Conservation (phyloP, 2,329 filamentous ascomycete genomes). For the Xylariaceae sp. region DNA sequence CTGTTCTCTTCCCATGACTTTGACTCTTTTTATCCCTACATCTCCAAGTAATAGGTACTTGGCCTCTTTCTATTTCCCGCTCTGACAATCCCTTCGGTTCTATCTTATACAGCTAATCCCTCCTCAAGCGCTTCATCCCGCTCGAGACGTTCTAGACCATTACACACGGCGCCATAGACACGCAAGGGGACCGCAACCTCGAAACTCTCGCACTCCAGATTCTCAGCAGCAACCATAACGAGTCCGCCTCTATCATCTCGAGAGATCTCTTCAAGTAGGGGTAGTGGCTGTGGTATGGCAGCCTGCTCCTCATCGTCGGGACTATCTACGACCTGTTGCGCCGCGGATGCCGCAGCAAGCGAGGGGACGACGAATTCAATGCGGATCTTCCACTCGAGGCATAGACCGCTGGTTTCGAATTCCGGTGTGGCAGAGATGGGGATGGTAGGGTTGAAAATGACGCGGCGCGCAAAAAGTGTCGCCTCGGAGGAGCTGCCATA, state of each 20-base stretch:
- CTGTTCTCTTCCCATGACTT: no score
- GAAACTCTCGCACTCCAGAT: slow-evolving; percentile 80
- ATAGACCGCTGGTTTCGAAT: slow-evolving; percentile 85
- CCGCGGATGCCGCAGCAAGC: slow-evolving; percentile 32
- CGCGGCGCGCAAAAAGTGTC: slow-evolving; percentile 72
- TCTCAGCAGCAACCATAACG: slow-evolving; percentile 73
- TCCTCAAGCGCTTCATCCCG: slow-evolving; percentile 51
- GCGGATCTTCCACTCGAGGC: slow-evolving; percentile 80
- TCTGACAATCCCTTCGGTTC: no score
- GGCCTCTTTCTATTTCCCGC: no score
- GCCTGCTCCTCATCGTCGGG: slow-evolving; percentile 22
- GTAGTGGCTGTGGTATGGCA: slow-evolving; percentile 17
- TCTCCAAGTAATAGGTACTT: no score
- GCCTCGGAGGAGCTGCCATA: slow-evolving; percentile 77
- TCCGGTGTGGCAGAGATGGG: slow-evolving; percentile 82
- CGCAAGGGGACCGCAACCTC: slow-evolving; percentile 81
- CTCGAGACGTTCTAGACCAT: slow-evolving; percentile 53
- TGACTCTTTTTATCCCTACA: no score
- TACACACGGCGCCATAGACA: slow-evolving; percentile 67
- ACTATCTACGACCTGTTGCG: slow-evolving; percentile 13
- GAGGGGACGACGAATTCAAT: slow-evolving; percentile 91
- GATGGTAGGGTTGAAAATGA: slow-evolving; percentile 79
- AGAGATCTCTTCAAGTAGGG: slow-evolving; percentile 73
- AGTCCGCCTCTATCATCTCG: slow-evolving; percentile 72
- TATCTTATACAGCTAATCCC: slow-evolving; percentile 26